Evolutionary conservation across 768 basidiomycete genomes (phyloP).

Genomic region (Guyanaporus albipodus): DNA sequence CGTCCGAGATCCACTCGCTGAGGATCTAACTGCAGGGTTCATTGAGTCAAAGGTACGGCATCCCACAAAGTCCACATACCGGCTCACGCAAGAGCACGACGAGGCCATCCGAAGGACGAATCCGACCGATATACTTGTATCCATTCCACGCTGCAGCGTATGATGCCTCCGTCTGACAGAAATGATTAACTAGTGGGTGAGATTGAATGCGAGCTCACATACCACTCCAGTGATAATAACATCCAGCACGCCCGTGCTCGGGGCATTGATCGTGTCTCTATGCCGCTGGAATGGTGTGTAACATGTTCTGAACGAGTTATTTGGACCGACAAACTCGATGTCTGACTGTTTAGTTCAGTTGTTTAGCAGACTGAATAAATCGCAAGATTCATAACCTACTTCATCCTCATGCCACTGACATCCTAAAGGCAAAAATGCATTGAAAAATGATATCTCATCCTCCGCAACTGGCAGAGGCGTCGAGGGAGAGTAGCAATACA

Average conservation of each 20-base stretch:
- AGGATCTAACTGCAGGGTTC: conserved; percentile 18
- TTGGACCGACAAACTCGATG: conserved; percentile 30
- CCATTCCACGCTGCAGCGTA: conserved; percentile 55
- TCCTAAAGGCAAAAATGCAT: conserved; percentile 46
- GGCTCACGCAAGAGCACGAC: conserved; percentile 51
- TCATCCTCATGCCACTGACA: conserved; percentile 33
- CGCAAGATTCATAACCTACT: conserved; percentile 9
- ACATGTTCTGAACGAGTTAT: conserved; percentile 33
- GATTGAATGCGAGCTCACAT: conserved; percentile 13
- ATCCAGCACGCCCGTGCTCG: conserved; percentile 33
- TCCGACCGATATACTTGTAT: conserved; percentile 51
- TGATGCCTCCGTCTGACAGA: conserved; percentile 41
- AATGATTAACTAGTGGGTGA: not conserved
- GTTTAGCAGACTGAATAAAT: not conserved
- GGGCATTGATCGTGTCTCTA: conserved; percentile 11
- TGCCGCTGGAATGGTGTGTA: conserved; percentile 36
- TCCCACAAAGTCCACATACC: conserved; percentile 31
- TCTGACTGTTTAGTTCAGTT: conserved; percentile 19
- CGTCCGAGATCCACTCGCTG: conserved; percentile 32
- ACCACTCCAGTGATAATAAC: conserved; percentile 54
- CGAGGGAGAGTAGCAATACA: conserved; percentile 38
- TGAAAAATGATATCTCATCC: conserved; percentile 35
- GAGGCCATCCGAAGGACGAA: conserved; percentile 57
- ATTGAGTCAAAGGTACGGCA: conserved; percentile 3
- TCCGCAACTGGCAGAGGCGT: conserved; percentile 34